These are phyloP conservation scores for Esteya vermicola DNA, from an alignment of 2,329 filamentous ascomycete genomes.

Conservation along the genomic window DNA sequence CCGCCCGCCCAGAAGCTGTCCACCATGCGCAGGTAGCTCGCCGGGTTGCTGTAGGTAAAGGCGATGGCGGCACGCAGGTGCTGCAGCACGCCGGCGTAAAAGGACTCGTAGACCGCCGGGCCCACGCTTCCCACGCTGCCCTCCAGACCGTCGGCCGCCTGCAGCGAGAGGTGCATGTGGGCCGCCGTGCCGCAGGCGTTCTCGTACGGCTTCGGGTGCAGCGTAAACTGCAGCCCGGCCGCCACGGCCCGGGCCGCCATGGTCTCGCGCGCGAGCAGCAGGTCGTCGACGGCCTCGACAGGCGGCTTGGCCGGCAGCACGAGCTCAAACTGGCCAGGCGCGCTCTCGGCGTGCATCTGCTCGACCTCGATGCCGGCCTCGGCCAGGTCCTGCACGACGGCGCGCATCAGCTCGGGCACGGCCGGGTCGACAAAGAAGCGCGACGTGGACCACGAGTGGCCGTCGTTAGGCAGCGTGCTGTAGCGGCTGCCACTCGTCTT, in stretches of 20 bases:
- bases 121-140: slow-evolving; percentile 9
- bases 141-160: slow-evolving; percentile 25
- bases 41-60: slow-evolving; percentile 50
- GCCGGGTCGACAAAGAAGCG: slow-evolving; percentile 45
- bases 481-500: slow-evolving; percentile 10
- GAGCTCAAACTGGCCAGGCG: slow-evolving; percentile 65
- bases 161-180: slow-evolving; percentile 57
- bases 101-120: slow-evolving; percentile 36
- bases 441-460: slow-evolving; percentile 59
- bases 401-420: slow-evolving; percentile 44
- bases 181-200: slow-evolving; percentile 47
- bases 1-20: slow-evolving; percentile 70
- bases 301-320: slow-evolving; percentile 50
- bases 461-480: slow-evolving; percentile 35
- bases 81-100: slow-evolving; percentile 57
- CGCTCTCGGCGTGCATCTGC: slow-evolving; percentile 61
- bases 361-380: slow-evolving; percentile 51
- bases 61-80: slow-evolving; percentile 54
- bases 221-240: slow-evolving; percentile 51
- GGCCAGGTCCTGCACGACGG: slow-evolving; percentile 48
- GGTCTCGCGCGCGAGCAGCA: slow-evolving; percentile 57
- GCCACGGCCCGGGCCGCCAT: slow-evolving; percentile 49
- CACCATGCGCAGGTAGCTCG: slow-evolving; percentile 53
- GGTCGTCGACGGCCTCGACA: slow-evolving; percentile 53
- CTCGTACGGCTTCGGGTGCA: slow-evolving; percentile 57